Evolutionary conservation across 2,329 filamentous ascomycete species (phyloP).

Genomic region (Leptographium galeiforme): DNA sequence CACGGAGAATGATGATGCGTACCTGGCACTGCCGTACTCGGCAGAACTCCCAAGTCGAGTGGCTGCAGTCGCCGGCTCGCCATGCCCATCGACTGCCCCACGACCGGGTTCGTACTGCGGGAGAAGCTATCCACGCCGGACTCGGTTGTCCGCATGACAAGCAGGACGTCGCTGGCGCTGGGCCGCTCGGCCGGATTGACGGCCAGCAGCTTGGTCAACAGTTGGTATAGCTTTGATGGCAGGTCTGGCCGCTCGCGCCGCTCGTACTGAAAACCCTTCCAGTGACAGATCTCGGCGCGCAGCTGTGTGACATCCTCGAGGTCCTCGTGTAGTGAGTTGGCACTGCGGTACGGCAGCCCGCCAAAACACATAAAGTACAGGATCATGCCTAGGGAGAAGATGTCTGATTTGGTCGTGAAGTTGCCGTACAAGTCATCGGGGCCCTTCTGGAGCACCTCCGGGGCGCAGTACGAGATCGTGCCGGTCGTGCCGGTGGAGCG

Average conservation of each 20-base stretch:
- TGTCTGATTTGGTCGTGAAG: constrained; percentile 92
- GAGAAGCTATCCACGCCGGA: constrained; percentile 26
- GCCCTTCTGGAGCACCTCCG: constrained; percentile 69
- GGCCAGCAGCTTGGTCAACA: constrained; percentile 69
- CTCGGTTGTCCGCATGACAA: constrained; percentile 60
- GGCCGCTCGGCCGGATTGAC: constrained; percentile 66
- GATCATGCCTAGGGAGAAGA: constrained; percentile 98
- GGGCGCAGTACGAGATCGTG: constrained; percentile 94
- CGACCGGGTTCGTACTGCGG: neutral
- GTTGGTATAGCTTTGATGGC: constrained; percentile 71
- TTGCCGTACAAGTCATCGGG: constrained; percentile 66
- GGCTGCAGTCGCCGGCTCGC: constrained; percentile 37
- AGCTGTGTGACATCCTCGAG: constrained; percentile 80
- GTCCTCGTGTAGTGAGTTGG: constrained; percentile 79
- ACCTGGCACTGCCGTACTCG: constrained; percentile 33
- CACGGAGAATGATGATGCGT: neutral
- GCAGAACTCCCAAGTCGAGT: constrained; percentile 38
- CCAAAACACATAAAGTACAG: constrained; percentile 97
- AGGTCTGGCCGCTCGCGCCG: constrained; percentile 65
- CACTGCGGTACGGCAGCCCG: constrained; percentile 68
- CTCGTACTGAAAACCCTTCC: constrained; percentile 77
- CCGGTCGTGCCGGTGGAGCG: constrained; percentile 87
- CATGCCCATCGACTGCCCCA: constrained; percentile 21
- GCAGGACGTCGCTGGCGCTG: constrained; percentile 72
- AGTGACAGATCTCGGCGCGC: constrained; percentile 71